A percentile compares a stretch with the other conserved stretches of the same genome.
Conservation (phyloP, 768 basidiomycete genomes). For the Suillus alpinus region DNA sequence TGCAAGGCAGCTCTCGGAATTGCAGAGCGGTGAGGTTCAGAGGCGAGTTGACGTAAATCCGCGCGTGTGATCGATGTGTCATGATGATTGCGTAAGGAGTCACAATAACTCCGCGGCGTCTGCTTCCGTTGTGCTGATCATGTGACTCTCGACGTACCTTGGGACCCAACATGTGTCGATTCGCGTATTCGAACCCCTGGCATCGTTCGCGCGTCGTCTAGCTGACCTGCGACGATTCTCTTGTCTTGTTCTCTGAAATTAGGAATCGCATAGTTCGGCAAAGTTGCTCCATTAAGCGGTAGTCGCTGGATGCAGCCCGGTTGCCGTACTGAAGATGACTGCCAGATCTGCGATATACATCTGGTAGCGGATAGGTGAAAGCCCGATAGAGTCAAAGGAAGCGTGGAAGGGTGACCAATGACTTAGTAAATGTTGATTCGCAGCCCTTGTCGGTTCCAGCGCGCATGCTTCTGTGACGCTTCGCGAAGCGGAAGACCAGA, state of each 20-base stretch:
- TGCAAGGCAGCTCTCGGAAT: background rate
- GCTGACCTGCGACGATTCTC: background rate
- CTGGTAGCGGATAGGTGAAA: background rate
- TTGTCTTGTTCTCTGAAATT: background rate
- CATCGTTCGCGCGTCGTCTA: background rate
- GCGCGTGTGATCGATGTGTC: background rate
- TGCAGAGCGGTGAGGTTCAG: no score
- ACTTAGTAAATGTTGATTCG: background rate
- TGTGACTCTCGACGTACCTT: background rate
- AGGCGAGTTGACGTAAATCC: background rate
- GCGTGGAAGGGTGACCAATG: background rate
- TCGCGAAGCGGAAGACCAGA: background rate
- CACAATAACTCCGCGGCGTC: background rate
- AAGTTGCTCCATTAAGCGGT: background rate
- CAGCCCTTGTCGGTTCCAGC: slow-evolving; percentile 1
- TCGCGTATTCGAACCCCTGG: background rate
- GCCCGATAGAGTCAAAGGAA: background rate
- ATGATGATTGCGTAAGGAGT: background rate
- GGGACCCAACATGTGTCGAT: background rate
- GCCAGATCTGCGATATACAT: background rate
- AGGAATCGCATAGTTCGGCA: background rate
- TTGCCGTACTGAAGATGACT: background rate
- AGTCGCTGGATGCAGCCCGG: background rate
- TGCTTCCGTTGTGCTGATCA: background rate
- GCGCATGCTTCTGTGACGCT: background rate